Base-by-base conservation (phyloP, 495 filamentous ascomycete genomes). In the Letharia columbiana region DNA sequence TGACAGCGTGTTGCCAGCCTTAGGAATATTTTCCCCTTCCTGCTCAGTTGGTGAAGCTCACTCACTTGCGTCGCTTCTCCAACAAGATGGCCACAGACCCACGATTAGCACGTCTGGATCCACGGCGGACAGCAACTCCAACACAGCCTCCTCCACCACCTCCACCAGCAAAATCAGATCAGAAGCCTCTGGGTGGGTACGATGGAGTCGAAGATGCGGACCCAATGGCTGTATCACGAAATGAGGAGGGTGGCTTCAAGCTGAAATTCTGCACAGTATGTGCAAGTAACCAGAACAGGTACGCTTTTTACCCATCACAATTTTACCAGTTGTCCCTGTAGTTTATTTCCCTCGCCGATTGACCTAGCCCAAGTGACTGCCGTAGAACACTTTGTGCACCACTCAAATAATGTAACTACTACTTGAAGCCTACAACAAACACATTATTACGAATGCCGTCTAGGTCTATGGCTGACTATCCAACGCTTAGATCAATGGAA, bases 251-350 rank as follows among this genome's bases (percentile, higher is more conserved):
- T 13, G 82, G 76, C 35, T 94, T 86, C 82, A 95, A 90, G 73
- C 82, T 99, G 52, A 94, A 89, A 71, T 97, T 98, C 78, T 99
- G 95, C 82, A 99, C 95, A 4, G 94, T 99, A 47, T 99, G 95
- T 77, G 94, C 94, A 7, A 96, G 91, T 71, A 98, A 99, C 73
- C 87, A 97, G 71, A 97, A 98, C 73, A 86, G 92, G 84, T 96
- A 80, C 62, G 80, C 74, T 20, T n/a, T 40, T 10, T 17, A 9
- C 33, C 7, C 9, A 10, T 33, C 54, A 37, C 1, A 9, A 1
- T 37, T 20, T 37, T 11, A 37, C 54, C 33, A 37, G 7, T 18
- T 10, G 17, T 17, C 23, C 33, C 17, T 12, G 54, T 57, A 57
- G 33, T 20, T 6, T 35, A 6, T 15, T 18, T 18, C 33, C 31